phyloP scores from a whole-genome alignment of 108 stramenopile genomes.

The Nitzschia putrida region DNA sequence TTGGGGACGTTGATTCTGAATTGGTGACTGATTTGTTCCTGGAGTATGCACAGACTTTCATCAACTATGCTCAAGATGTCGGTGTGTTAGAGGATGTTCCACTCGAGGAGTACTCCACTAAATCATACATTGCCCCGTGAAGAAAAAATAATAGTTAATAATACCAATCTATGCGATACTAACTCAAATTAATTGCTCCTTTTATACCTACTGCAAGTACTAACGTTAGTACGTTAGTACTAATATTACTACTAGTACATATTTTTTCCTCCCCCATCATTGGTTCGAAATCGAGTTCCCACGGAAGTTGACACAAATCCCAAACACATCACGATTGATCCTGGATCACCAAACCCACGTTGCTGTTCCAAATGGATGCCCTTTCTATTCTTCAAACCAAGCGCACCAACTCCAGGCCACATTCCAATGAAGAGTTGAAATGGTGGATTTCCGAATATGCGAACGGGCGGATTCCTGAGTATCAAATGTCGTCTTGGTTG shows the following conservation, averaged over 20 bases:
- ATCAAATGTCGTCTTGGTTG: slow-evolving; percentile 89
- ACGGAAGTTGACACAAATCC: too few relatives aligned
- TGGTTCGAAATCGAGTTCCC: too few relatives aligned
- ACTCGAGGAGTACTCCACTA: slow-evolving; percentile 37
- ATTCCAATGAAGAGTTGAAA: slow-evolving; percentile 58
- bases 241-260: too few relatives aligned
- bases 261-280: too few relatives aligned
- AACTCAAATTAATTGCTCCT: too few relatives aligned
- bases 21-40: slow-evolving; percentile 31
- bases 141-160: too few relatives aligned
- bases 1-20: slow-evolving; percentile 32
- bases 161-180: too few relatives aligned
- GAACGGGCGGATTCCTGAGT: slow-evolving; percentile 64
- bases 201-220: not conserved
- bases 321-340: too few relatives aligned
- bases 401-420: slow-evolving; percentile 42
- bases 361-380: slow-evolving; percentile 12
- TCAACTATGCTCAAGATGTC: slow-evolving; percentile 36
- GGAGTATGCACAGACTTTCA: slow-evolving; percentile 49
- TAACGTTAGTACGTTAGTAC: not conserved
- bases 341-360: too few relatives aligned
- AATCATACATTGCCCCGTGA: too few relatives aligned
- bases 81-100: slow-evolving; percentile 20
- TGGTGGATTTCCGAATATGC: slow-evolving; percentile 51
- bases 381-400: slow-evolving; percentile 28